phyloP scores from a whole-genome alignment of 2,329 filamentous ascomycete species.

The Alternaria sp. region DNA sequence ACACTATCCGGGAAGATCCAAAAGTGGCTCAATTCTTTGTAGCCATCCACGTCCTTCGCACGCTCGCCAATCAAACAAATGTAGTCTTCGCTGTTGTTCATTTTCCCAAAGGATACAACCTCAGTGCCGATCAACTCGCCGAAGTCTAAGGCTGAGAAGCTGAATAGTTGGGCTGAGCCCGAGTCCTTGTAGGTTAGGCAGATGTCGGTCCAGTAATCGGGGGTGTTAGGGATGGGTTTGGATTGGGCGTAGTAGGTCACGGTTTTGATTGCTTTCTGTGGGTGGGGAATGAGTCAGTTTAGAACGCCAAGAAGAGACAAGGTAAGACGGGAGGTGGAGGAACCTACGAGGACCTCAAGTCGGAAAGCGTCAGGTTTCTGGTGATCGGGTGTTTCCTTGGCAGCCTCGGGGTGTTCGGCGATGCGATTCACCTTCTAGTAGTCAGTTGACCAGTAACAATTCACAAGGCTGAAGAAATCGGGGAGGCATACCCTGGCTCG shows the following conservation, averaged over 20 bases:
- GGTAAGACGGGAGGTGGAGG: background rate
- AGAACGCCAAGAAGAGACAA: background rate
- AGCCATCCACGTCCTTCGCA: background rate
- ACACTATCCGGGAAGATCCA: conserved; percentile 1
- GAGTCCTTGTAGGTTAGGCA: background rate
- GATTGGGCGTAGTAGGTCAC: background rate
- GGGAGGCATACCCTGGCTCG: background rate
- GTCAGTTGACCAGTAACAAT: too few species aligned
- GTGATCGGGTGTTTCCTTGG: background rate
- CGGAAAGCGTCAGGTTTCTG: background rate
- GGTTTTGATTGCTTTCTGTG: background rate
- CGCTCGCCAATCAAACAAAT: conserved; percentile 1
- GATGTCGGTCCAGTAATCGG: conserved; percentile 1
- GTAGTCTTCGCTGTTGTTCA: conserved; percentile 1
- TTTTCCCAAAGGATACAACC: background rate
- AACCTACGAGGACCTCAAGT: background rate
- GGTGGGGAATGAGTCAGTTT: background rate
- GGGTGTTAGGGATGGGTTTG: background rate
- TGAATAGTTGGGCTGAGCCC: background rate
- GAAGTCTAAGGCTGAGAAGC: conserved; percentile 3
- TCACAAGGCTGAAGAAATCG: too few species aligned
- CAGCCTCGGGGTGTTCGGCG: background rate
- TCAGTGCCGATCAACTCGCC: conserved; percentile 2
- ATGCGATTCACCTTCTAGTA: background rate
- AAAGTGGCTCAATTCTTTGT: background rate